Evolutionary conservation across 2,329 filamentous ascomycete genomes (phyloP), one percentile per base, ranked within the genome.

Genomic region (Blastomyces emzantsi): DNA sequence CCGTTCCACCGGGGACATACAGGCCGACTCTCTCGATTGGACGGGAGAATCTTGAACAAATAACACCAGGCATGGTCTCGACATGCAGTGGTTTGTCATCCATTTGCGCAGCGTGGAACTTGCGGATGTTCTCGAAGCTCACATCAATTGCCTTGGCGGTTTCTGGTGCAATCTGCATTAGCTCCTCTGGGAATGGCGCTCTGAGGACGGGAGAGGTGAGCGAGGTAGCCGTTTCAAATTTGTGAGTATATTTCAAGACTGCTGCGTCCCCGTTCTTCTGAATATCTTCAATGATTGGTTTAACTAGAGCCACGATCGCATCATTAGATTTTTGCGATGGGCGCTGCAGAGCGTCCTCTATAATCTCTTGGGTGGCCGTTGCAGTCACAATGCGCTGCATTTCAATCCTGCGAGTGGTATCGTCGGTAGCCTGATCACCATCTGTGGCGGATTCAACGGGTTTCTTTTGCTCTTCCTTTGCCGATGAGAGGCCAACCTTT

Each of bases 251-350:
- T 60, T 90, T 88, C 55, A 99, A 83, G 30, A 99, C 82, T 2
- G 91, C 92, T 70, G 88, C 88, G 77, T 99, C 94, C 62, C 94
- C 94, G 43, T 90, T 86, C 54, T 85, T 82, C 63, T 87, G 89
- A 63, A 99, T 89, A 58, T 92, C 90, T 64, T 93, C 86, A 72
- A 99, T 91, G 70, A 99, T 99, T 1, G 94, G 94, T 45, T 85
- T 86, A 64, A 96, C 90, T 61, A 97, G 93, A 67, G 87, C 87
- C 79, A 97, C 87, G 69, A 99, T 97, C 64, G 90, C 86, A 28
- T 97, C 93, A n/a, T 90, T 91, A 1, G 93, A 96, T 74, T 89
- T 92, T 73, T 99, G 94, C 0, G 93, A 96, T 6, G 94, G 94
- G 61, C 94, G 85, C 76, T 92, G 89, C 28, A 99, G 82, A 15